phyloP scores from a whole-genome alignment of 192 early-diverging fungal genomes.

The Anaeromyces robustus region DNA sequence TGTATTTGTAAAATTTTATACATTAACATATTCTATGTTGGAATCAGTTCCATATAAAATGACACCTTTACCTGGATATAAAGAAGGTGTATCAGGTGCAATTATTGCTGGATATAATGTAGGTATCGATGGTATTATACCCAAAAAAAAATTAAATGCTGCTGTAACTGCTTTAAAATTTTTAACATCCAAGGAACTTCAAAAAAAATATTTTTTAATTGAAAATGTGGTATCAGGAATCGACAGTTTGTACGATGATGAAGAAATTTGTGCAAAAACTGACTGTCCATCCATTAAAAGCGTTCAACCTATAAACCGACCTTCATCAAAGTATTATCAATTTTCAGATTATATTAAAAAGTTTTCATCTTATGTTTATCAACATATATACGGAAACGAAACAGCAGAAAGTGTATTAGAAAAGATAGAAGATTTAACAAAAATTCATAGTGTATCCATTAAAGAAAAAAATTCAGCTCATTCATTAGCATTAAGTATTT shows the following conservation, averaged over 20 bases:
- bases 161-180: not conserved
- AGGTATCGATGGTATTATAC: not conserved
- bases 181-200: not conserved
- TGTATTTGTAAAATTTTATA: not conserved
- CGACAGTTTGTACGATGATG: not conserved
- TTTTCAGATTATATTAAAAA: not conserved
- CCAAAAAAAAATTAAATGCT: not conserved
- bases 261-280: not conserved
- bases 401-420: not conserved
- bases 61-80: not conserved
- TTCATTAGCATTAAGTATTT: not conserved
- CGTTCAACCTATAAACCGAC: not conserved
- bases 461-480: not conserved
- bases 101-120: not conserved
- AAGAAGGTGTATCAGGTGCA: not conserved
- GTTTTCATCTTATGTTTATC: not conserved
- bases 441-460: no score
- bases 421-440: not conserved
- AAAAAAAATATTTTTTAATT: not conserved
- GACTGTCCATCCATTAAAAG: not conserved
- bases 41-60: not conserved
- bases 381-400: not conserved
- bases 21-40: not conserved
- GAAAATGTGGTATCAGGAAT: not conserved
- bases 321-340: not conserved